These are phyloP conservation scores for Ulmus americana DNA, from an alignment of 331 rosid species.

Conservation along the genomic window DNA sequence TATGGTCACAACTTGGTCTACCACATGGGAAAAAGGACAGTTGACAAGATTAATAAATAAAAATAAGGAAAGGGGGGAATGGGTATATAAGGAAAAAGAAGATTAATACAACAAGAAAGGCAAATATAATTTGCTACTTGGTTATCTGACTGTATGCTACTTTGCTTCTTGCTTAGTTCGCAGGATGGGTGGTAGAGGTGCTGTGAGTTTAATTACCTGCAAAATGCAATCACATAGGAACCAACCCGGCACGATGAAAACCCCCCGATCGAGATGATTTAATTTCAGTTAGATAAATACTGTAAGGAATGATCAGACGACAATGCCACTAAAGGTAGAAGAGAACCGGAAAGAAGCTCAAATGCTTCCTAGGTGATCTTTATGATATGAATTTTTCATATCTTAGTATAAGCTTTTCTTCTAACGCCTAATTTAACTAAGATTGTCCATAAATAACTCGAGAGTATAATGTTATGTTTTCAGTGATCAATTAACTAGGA, in stretches of 20 bases:
- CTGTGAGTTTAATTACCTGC: conserved; percentile 54
- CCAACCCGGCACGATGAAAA: too few relatives aligned
- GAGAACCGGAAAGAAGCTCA: not conserved
- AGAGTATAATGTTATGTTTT: not conserved
- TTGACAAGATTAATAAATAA: too few relatives aligned
- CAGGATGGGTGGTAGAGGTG: conserved; percentile 59
- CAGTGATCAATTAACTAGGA: not conserved
- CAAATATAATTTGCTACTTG: too few relatives aligned
- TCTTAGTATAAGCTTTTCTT: not conserved
- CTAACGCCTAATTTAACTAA: not conserved
- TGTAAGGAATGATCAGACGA: not conserved
- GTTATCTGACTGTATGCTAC: too few relatives aligned
- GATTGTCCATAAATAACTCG: not conserved
- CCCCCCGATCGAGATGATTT: not conserved
- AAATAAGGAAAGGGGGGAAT: too few relatives aligned
- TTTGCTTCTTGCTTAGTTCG: conserved; percentile 30
- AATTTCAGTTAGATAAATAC: not conserved
- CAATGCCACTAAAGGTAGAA: not conserved
- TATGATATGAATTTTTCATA: not conserved
- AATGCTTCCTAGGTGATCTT: not conserved
- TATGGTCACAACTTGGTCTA: too few relatives aligned
- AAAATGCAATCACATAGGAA: not conserved
- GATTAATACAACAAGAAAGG: too few relatives aligned
- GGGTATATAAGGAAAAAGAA: too few relatives aligned
- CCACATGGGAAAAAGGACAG: too few relatives aligned